Evolutionary conservation across 257 asterid species (phyloP).

Genomic region (Ilex aquifolium): DNA sequence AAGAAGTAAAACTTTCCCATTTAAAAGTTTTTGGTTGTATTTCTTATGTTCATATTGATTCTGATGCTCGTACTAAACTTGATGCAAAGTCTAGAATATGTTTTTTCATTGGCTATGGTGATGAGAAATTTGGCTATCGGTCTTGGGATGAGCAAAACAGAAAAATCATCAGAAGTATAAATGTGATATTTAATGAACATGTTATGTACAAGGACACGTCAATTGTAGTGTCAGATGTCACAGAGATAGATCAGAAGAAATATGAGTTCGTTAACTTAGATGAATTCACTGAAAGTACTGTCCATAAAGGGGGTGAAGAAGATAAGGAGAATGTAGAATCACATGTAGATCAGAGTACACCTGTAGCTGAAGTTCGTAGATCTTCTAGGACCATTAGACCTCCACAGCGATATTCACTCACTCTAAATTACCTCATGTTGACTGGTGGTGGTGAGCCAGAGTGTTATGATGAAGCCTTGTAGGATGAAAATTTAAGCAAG

Average conservation of each 20-base stretch:
- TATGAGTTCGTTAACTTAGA: no score
- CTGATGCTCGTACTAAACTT: not conserved
- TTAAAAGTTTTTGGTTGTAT: not conserved
- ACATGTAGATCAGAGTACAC: not conserved
- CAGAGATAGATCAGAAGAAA: no score
- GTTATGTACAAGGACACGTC: not conserved
- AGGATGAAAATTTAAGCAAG: not conserved
- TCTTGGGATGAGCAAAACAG: not conserved
- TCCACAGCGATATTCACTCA: not conserved
- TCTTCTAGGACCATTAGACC: not conserved
- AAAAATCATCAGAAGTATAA: not conserved
- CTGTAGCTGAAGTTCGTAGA: not conserved
- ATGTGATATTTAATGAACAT: not conserved
- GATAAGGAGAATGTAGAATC: no score
- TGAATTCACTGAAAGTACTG: no score
- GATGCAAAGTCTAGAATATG: not conserved
- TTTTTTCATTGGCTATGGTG: not conserved
- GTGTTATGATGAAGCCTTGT: not conserved
- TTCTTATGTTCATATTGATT: slow-evolving; percentile 1
- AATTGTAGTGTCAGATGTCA: not conserved
- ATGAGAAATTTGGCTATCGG: not conserved
- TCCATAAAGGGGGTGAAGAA: no score
- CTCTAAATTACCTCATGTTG: not conserved
- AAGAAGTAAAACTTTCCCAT: not conserved
- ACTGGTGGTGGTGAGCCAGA: not conserved